Base-by-base conservation (phyloP, 768 basidiomycete genomes). In the Suillus paluster region DNA sequence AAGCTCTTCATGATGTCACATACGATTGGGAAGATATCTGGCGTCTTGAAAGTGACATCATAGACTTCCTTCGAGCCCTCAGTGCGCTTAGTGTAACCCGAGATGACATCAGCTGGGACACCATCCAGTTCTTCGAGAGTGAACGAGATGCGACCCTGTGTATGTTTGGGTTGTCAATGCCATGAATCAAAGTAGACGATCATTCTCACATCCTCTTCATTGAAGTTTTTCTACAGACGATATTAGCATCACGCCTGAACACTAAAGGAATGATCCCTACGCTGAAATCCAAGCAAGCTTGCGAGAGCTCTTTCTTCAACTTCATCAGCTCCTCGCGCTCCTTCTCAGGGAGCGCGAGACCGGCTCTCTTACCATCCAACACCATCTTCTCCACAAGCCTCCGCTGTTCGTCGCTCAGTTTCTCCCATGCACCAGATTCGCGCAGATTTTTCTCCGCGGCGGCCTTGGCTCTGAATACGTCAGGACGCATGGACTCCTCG, bases 341-440 rank as follows among this genome's bases (percentile, higher is more conserved):
- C 57, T 82, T 78, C 52, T 88, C 87, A 0, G 90, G 84, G 19
- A 95, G 80, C 17, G 82, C 89, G 50, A 95, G 80, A 53, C 94
- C 94, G 48, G 89, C 86, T 15, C 94, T 84, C 70, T 83, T 91
- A 11, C 93, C 91, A 59, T 94, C 93, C 64, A 91, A 79, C 41
- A 86, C 78, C 86, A 91, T 84, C 73, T 92, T 91, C 27, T 95
- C 91, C 9, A 94, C 82, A n/a, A 96, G 80, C 12, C 92, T 84
- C 64, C 85, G 74, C 67, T 92, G 86, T 69, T 95, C 94, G 0
- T 82, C 62, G 15, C 79, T 83, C 10, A 95, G 78, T 55, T 79
- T 80, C 39, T 86, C 85, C 84, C 84, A 88, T 61, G 81, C 74
- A 5, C 86, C 87, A 5, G 86, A 83, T 60, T 77, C 78, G 67